phyloP scores from a whole-genome alignment of 352 stramenopile species.

The Globisporangium sylvaticum region DNA sequence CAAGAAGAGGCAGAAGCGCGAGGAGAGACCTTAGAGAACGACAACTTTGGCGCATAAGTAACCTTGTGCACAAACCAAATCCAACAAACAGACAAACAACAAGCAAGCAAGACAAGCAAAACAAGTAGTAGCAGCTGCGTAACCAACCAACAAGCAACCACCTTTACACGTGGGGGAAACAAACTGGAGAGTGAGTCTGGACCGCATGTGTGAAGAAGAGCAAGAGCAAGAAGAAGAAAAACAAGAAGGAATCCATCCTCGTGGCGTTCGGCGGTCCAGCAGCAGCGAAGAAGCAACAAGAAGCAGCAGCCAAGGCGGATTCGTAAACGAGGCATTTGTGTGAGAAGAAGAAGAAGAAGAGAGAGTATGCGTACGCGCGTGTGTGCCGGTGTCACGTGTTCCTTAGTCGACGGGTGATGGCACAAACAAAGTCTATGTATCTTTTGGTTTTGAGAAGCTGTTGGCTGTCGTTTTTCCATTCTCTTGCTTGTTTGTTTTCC shows the following conservation, averaged over 20 bases:
- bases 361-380: not conserved
- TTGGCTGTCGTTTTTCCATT: not conserved
- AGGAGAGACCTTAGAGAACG: constrained; percentile 16
- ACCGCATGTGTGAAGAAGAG: not conserved
- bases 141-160: not conserved
- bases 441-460: constrained; percentile 1
- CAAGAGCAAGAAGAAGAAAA: not conserved
- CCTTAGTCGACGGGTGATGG: not conserved
- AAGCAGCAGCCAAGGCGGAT: not conserved
- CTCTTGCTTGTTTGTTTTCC: not conserved
- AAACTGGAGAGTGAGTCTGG: not conserved
- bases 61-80: not conserved
- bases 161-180: not conserved
- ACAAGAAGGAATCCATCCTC: not conserved
- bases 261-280: not conserved
- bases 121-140: constrained; percentile 5
- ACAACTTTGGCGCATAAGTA: constrained; percentile 13
- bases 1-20: constrained; percentile 44
- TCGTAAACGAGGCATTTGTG: not conserved
- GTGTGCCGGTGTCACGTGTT: not conserved
- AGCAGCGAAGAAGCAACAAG: not conserved
- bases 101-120: constrained; percentile 2
- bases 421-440: constrained; percentile 2
- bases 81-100: not conserved
- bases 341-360: constrained; percentile 1